These are phyloP conservation scores for Blastocystis sp. DNA, from an alignment of 352 stramenopile species.

Conservation along the genomic window DNA sequence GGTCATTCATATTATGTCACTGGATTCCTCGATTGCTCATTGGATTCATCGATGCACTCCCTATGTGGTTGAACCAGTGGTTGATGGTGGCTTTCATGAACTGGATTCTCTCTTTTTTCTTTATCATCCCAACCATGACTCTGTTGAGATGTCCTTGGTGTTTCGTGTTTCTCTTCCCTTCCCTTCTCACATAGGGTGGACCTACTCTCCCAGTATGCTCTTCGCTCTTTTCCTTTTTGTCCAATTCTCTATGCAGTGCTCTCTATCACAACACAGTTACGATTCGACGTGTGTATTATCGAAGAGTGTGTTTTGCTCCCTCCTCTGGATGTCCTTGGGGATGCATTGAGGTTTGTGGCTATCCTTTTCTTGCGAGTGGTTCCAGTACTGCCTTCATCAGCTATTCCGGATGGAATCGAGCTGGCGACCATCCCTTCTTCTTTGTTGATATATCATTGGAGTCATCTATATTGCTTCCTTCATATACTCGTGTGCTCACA, in stretches of 20 bases:
- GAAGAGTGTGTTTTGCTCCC: neutral
- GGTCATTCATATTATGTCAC: too few species aligned
- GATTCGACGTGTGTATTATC: neutral
- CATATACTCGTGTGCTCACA: neutral
- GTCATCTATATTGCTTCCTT: neutral
- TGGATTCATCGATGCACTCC: neutral
- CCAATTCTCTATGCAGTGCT: neutral
- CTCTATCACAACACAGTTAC: neutral
- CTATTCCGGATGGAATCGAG: neutral
- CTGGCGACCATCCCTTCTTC: neutral
- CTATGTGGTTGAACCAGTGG: neutral
- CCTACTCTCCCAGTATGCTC: neutral
- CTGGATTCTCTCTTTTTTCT: neutral
- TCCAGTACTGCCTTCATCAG: neutral
- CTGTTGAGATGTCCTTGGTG: neutral
- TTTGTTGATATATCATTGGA: neutral
- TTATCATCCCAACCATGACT: neutral
- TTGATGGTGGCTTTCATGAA: neutral
- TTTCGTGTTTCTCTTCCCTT: neutral
- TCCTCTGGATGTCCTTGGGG: neutral
- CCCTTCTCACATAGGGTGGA: neutral
- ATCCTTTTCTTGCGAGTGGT: neutral
- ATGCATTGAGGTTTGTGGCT: neutral
- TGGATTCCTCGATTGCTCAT: neutral
- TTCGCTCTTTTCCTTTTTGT: neutral